A percentile compares a stretch with the other conserved stretches of the same genome.
Conservation (phyloP, 108 stramenopile genomes). For the Cyclotella kingstonii region DNA sequence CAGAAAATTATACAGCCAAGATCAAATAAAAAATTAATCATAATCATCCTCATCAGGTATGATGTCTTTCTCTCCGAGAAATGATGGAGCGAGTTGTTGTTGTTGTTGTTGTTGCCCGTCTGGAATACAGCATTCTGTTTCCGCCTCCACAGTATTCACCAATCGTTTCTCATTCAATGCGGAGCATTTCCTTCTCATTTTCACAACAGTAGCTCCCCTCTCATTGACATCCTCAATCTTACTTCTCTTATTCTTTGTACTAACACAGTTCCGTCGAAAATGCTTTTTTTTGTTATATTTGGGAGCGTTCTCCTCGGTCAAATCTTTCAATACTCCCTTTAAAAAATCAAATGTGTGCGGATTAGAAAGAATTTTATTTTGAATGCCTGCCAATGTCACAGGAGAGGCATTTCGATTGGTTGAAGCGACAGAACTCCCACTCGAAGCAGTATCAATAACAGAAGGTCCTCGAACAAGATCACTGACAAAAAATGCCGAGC, state of each 20-base stretch:
- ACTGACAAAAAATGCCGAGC: constrained; percentile 22
- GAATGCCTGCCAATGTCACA: neutral
- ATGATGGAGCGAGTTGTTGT: no score
- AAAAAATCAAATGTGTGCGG: constrained; percentile 2
- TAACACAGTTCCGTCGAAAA: neutral
- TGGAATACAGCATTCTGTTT: no score
- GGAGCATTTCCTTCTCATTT: no score
- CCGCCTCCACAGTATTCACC: no score
- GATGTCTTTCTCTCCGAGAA: neutral
- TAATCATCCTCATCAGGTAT: constrained; percentile 27
- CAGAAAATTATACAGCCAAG: neutral
- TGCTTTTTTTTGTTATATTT: constrained; percentile 16
- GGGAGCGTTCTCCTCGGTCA: constrained; percentile 13
- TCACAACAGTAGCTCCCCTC: neutral
- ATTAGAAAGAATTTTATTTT: neutral
- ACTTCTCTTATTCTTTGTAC: neutral
- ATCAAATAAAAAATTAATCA: constrained; percentile 1
- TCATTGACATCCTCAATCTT: neutral
- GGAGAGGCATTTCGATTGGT: neutral
- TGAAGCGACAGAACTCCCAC: neutral
- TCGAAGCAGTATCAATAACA: neutral
- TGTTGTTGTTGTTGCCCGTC: no score
- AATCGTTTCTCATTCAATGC: no score
- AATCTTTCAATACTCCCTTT: constrained; percentile 1
- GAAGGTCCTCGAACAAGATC: constrained; percentile 10